A percentile compares a stretch with the other conserved stretches of the same genome.
These are phyloP conservation scores for Boletus rubropictus DNA, from an alignment of 768 basidiomycete genomes.

Conservation along the genomic window DNA sequence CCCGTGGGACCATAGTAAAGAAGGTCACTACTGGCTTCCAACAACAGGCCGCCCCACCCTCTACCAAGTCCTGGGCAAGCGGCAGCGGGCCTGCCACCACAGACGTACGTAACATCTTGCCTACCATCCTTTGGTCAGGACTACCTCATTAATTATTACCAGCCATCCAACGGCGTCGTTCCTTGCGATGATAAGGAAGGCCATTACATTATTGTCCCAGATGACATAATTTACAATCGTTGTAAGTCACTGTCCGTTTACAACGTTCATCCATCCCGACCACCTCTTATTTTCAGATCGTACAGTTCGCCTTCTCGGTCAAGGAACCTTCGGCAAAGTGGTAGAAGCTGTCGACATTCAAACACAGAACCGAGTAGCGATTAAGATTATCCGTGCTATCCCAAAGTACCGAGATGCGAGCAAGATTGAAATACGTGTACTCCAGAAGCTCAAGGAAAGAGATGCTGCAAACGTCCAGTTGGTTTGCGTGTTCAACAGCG, in stretches of 20 bases:
- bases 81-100: constrained; percentile 59
- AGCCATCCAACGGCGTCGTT: constrained; percentile 61
- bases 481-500: constrained; percentile 31
- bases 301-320: constrained; percentile 84
- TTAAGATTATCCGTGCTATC: constrained; percentile 98
- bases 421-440: constrained; percentile 94
- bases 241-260: constrained; percentile 47
- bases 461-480: constrained; percentile 88
- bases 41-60: constrained; percentile 43
- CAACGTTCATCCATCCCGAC: constrained; percentile 10
- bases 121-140: constrained; percentile 14
- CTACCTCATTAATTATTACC: constrained; percentile 26
- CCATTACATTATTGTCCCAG: constrained; percentile 92
- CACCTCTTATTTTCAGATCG: constrained; percentile 55
- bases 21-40: constrained; percentile 49
- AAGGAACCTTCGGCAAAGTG: constrained; percentile 98
- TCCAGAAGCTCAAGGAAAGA: constrained; percentile 82
- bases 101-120: constrained; percentile 49
- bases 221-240: constrained; percentile 81
- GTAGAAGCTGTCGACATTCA: constrained; percentile 85
- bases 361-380: constrained; percentile 76
- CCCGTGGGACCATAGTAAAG: constrained; percentile 62
- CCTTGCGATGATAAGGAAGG: constrained; percentile 97
- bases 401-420: constrained; percentile 98
- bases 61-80: constrained; percentile 62